These are phyloP conservation scores for Babjeviella inositovora DNA, from an alignment of 805 yeast genomes.

Conservation along the genomic window DNA sequence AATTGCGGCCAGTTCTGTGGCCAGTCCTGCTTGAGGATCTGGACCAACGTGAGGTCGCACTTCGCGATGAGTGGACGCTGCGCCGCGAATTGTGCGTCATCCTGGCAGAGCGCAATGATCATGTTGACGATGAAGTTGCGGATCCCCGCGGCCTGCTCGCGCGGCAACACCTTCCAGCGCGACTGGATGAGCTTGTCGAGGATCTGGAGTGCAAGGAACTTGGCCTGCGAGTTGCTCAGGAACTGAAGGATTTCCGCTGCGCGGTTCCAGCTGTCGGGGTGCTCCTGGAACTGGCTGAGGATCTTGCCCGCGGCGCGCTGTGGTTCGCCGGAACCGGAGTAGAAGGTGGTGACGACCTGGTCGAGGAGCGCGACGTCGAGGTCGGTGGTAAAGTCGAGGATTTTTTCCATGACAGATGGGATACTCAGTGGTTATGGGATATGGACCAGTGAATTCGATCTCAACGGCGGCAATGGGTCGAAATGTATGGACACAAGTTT, in stretches of 20 bases:
- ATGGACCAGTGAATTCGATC: no score
- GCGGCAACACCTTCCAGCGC: slow-evolving; percentile 87
- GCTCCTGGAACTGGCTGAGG: slow-evolving; percentile 74
- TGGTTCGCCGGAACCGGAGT: slow-evolving; percentile 60
- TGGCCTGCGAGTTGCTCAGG: slow-evolving; percentile 71
- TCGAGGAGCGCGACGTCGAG: slow-evolving; percentile 71
- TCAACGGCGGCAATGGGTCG: background rate
- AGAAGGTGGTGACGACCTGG: slow-evolving; percentile 72
- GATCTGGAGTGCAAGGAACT: slow-evolving; percentile 82
- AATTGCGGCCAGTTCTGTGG: slow-evolving; percentile 98
- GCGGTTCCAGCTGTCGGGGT: slow-evolving; percentile 91
- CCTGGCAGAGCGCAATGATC: slow-evolving; percentile 84
- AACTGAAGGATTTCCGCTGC: slow-evolving; percentile 79
- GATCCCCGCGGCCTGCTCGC: slow-evolving; percentile 80
- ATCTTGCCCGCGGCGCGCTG: slow-evolving; percentile 60
- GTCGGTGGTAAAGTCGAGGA: slow-evolving; percentile 76
- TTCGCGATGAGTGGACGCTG: slow-evolving; percentile 82
- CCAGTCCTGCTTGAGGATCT: slow-evolving; percentile 96
- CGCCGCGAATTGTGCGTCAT: slow-evolving; percentile 50
- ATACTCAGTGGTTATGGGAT: no score
- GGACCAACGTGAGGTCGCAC: slow-evolving; percentile 86
- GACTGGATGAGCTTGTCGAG: slow-evolving; percentile 81
- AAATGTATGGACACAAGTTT: no score
- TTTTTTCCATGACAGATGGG: slow-evolving; percentile 60
- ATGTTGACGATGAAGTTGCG: slow-evolving; percentile 87